phyloP scores from a whole-genome alignment of 192 early-diverging fungal genomes.

The Coemansia sp. region DNA sequence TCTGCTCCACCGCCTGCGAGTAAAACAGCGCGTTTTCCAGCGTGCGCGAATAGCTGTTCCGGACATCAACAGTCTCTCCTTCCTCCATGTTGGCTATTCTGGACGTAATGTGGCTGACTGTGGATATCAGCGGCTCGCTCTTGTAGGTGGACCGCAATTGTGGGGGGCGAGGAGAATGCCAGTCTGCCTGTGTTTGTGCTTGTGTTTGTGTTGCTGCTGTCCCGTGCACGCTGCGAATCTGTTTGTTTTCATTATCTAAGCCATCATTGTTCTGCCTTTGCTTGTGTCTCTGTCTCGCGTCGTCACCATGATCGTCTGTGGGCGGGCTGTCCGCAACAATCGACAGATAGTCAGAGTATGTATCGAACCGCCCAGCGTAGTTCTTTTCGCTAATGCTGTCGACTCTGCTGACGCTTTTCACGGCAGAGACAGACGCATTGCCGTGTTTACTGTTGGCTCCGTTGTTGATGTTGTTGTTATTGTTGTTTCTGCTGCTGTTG shows the following conservation, averaged over 20 bases:
- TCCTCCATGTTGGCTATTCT: neutral
- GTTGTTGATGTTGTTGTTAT: too few relatives aligned
- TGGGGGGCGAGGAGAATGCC: slow-evolving; percentile 7
- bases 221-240: neutral
- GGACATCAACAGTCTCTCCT: neutral
- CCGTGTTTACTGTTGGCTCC: too few relatives aligned
- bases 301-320: neutral
- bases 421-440: too few relatives aligned
- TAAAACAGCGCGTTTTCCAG: slow-evolving; percentile 53
- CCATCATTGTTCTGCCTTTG: neutral
- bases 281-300: neutral
- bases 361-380: slow-evolving; percentile 37
- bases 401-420: neutral
- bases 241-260: neutral
- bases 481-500: too few relatives aligned
- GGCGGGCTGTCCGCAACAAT: slow-evolving; percentile 6
- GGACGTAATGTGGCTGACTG: neutral
- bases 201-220: neutral
- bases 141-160: slow-evolving; percentile 40
- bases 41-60: slow-evolving; percentile 48
- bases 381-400: slow-evolving; percentile 1
- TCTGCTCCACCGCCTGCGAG: slow-evolving; percentile 46
- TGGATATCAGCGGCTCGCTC: slow-evolving; percentile 39
- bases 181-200: neutral
- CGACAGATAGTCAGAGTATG: slow-evolving; percentile 32